Conservation (phyloP, 2,329 filamentous ascomycete species). For the Ophiocordyceps robertsii region DNA sequence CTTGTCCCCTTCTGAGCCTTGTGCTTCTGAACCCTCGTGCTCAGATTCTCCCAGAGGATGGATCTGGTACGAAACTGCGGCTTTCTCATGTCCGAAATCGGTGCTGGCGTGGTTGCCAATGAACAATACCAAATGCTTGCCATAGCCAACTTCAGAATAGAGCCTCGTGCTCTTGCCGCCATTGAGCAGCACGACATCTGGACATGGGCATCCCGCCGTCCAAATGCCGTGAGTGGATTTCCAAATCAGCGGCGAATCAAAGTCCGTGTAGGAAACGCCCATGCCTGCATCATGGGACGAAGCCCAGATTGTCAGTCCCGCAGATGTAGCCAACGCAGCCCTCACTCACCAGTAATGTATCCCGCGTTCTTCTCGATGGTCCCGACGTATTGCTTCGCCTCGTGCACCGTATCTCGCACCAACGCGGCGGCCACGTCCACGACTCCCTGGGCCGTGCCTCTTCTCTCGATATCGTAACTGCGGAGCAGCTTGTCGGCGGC, state of each 20-base stretch:
- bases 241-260: conserved; percentile 19
- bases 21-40: no score
- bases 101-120: conserved; percentile 5
- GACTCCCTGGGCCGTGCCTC: conserved; percentile 27
- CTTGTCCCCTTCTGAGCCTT: no score
- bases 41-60: background rate
- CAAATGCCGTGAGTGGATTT: conserved; percentile 20
- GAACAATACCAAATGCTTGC: conserved; percentile 16
- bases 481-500: conserved; percentile 16
- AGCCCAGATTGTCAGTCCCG: no score
- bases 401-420: conserved; percentile 28
- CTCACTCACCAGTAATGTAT: conserved; percentile 28
- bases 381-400: conserved; percentile 30
- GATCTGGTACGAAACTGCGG: conserved; percentile 2
- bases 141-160: conserved; percentile 18
- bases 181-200: conserved; percentile 17
- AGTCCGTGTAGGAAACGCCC: conserved; percentile 25
- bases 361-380: conserved; percentile 32
- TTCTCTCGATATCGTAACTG: conserved; percentile 31
- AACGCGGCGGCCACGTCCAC: conserved; percentile 32
- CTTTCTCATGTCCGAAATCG: conserved; percentile 1
- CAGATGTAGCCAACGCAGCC: background rate
- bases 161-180: conserved; percentile 10
- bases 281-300: conserved; percentile 13
- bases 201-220: conserved; percentile 23